Evolutionary conservation across 176 grass and related monocot species (phyloP).

Genomic region (Canna indica): DNA sequence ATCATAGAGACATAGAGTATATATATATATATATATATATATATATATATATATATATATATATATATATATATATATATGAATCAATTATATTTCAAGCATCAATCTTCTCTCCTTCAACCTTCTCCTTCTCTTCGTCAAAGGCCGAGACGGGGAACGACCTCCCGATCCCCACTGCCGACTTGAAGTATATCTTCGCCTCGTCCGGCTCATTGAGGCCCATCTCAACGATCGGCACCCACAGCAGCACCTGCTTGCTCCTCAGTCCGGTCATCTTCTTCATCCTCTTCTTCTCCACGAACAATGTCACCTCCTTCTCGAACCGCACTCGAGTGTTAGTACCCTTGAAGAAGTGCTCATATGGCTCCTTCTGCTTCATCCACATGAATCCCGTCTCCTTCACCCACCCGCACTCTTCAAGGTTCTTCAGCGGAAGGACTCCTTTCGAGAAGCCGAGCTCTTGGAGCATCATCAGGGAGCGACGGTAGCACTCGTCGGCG

Average conservation of each 20-base stretch:
- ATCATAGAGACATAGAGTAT: too few species aligned
- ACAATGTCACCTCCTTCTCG: conserved; percentile 78
- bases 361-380: conserved; percentile 67
- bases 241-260: conserved; percentile 83
- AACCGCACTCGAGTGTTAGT: conserved; percentile 54
- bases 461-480: conserved; percentile 73
- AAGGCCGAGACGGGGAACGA: conserved; percentile 67
- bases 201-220: conserved; percentile 31
- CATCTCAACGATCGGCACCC: conserved; percentile 93
- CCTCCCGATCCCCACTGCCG: conserved; percentile 54
- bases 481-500: conserved; percentile 51
- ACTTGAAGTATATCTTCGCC: conserved; percentile 81
- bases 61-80: too few species aligned
- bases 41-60: too few species aligned
- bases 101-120: background rate
- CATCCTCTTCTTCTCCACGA: conserved; percentile 72
- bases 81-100: too few species aligned
- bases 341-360: conserved; percentile 73
- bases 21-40: too few species aligned
- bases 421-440: conserved; percentile 63
- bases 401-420: conserved; percentile 79
- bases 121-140: conserved; percentile 29
- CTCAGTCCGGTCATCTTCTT: conserved; percentile 74
- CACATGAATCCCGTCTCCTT: conserved; percentile 78
- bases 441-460: conserved; percentile 58